Evolutionary conservation across 1,139 yeast species (phyloP).

Genomic region (Kluyveromyces marxianus): DNA sequence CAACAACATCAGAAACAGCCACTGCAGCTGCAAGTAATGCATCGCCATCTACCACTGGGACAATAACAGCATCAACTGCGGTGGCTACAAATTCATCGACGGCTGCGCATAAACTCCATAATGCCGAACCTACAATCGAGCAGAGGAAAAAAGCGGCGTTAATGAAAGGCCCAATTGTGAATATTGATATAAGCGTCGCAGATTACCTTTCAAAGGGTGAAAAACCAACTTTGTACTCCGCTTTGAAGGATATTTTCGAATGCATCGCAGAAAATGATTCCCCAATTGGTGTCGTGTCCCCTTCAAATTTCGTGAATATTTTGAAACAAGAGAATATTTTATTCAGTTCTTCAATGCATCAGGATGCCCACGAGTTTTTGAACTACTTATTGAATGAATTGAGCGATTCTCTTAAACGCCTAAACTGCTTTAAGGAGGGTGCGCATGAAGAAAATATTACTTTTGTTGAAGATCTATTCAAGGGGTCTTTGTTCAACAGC

Average conservation of each 20-base stretch:
- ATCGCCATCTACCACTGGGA: too few relatives aligned
- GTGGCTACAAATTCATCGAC: too few relatives aligned
- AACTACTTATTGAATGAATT: slow-evolving; percentile 78
- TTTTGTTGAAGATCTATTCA: slow-evolving; percentile 69
- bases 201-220: slow-evolving; percentile 34
- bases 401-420: slow-evolving; percentile 50
- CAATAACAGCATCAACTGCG: too few relatives aligned
- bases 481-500: slow-evolving; percentile 79
- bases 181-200: slow-evolving; percentile 59
- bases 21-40: too few relatives aligned
- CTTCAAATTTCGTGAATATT: slow-evolving; percentile 62
- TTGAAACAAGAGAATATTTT: slow-evolving; percentile 75
- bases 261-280: slow-evolving; percentile 67
- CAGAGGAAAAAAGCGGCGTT: slow-evolving; percentile 76
- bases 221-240: slow-evolving; percentile 55
- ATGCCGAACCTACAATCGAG: slow-evolving; percentile 41
- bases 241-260: slow-evolving; percentile 80
- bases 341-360: slow-evolving; percentile 90
- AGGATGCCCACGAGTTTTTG: slow-evolving; percentile 95
- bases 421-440: slow-evolving; percentile 8
- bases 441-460: slow-evolving; percentile 27
- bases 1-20: background rate
- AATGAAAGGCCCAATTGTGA: slow-evolving; percentile 74
- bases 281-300: slow-evolving; percentile 78
- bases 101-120: too few relatives aligned